A percentile compares a stretch with the other conserved stretches of the same genome.
Evolutionary conservation across 2,329 filamentous ascomycete genomes (phyloP).

Genomic region (Dryadomyces quercus-mongolicae): DNA sequence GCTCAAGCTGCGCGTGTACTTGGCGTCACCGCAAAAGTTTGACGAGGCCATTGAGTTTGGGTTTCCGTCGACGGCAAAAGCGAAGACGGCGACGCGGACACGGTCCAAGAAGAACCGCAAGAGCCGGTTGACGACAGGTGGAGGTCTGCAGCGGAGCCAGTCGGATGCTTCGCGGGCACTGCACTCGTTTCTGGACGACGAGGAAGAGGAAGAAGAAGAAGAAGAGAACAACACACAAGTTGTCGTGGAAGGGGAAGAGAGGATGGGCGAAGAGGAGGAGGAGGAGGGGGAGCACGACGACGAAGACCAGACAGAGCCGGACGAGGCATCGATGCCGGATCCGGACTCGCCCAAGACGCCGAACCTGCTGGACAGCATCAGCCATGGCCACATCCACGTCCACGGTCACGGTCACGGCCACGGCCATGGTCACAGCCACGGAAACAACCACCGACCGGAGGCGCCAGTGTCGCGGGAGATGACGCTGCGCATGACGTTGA

Average conservation of each 20-base stretch:
- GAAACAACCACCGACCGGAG: no score
- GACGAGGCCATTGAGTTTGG: slow-evolving; percentile 92
- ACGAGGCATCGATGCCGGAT: slow-evolving; percentile 41
- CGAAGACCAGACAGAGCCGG: slow-evolving; percentile 36
- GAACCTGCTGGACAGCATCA: slow-evolving; percentile 20
- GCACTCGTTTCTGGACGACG: slow-evolving; percentile 41
- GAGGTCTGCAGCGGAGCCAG: slow-evolving; percentile 15
- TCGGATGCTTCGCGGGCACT: slow-evolving; percentile 39
- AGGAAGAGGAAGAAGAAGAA: slow-evolving; percentile 11
- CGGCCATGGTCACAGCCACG: slow-evolving; percentile 1
- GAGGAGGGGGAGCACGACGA: no score
- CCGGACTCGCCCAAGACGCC: slow-evolving; percentile 49
- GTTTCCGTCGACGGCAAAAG: slow-evolving; percentile 50
- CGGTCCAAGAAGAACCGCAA: slow-evolving; percentile 14
- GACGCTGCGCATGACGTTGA: slow-evolving; percentile 93
- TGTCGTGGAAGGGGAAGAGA: no score
- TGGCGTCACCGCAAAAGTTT: slow-evolving; percentile 86
- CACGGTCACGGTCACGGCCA: slow-evolving; percentile 2
- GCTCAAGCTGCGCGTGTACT: slow-evolving; percentile 71
- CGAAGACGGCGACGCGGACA: background rate
- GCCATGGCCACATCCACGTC: background rate
- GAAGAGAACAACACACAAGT: no score
- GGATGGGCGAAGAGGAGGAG: no score
- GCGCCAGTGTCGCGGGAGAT: slow-evolving; percentile 61
- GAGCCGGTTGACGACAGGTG: background rate